phyloP scores from a whole-genome alignment of 225 moss, liverwort and hornwort genomes.

The Sphagnum tenellum region DNA sequence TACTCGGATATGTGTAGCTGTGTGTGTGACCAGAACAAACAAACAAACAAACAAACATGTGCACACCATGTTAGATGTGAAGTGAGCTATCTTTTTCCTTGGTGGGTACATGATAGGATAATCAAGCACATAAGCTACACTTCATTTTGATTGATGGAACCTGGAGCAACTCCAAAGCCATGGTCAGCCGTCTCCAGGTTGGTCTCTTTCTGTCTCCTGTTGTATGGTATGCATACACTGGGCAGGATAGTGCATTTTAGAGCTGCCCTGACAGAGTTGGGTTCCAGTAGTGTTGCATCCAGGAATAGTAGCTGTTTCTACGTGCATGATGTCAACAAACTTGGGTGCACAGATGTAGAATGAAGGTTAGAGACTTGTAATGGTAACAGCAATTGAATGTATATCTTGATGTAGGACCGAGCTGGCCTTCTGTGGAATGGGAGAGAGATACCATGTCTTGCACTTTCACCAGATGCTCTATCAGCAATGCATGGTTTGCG shows the following conservation, averaged over 20 bases:
- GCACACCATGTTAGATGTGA: too few relatives aligned
- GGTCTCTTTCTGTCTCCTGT: neutral
- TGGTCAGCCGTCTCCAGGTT: constrained; percentile 86
- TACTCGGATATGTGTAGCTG: too few relatives aligned
- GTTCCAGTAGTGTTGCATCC: too few relatives aligned
- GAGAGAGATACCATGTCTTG: constrained; percentile 41
- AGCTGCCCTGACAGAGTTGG: too few relatives aligned
- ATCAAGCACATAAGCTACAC: constrained; percentile 35
- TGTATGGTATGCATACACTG: too few relatives aligned
- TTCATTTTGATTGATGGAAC: constrained; percentile 93
- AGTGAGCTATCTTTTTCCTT: neutral
- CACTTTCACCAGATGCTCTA: constrained; percentile 58
- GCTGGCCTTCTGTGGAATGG: constrained; percentile 60
- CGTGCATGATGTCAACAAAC: too few relatives aligned
- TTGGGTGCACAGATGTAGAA: too few relatives aligned
- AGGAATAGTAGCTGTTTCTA: too few relatives aligned
- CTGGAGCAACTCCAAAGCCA: constrained; percentile 95
- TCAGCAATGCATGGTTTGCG: constrained; percentile 82
- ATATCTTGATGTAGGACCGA: constrained; percentile 37
- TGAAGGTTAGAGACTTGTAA: too few relatives aligned
- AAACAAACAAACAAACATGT: neutral
- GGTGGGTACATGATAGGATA: constrained; percentile 11
- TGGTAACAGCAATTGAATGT: too few relatives aligned
- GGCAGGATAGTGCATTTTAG: too few relatives aligned
- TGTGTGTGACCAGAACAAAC: neutral